Base-by-base conservation (phyloP, 768 basidiomycete genomes). In the Amanita rubescens region DNA sequence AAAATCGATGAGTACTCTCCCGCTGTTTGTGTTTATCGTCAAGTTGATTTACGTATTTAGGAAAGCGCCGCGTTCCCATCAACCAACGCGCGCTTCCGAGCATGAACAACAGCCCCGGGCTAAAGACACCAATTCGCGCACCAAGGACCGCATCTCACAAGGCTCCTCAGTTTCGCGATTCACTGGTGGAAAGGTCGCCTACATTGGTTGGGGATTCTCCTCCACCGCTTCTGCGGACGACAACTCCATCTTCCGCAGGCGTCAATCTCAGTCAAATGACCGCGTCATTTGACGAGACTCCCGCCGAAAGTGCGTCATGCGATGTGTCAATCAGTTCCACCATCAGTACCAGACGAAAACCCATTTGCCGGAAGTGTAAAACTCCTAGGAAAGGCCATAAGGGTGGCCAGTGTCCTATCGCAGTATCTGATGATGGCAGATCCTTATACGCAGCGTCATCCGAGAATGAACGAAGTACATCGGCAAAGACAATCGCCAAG, bases 161-260 rank as follows among this genome's bases (percentile, higher is more conserved):
- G 38, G n/a, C n/a, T 4, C n/a, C 2, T 14, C 51, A n/a, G 5
- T 19, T 39, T 14, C 41, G 39, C 27, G 15, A 17, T 24, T 50
- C 51, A 17, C 15, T 43, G 1, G 17, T 50, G n/a, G 37, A 50
- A 14, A 19, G 20, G 9, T 50, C 49, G 12, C 49, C 51, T 34
- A 52, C 51, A 12, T 42, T 53, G n/a, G 43, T 53, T 8, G 51
- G 34, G 15, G 51, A 53, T 33, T 45, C 41, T 9, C 42, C 51
- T 17, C 33, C 51, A 27, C 25, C 42, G 6, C 11, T 5, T 19
- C 8, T 30, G 17, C 38, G 22, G 17, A 19, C 11, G 19, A 38
- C 50, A n/a, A 22, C 20, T 15, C n/a, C 39, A 5, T 4, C 41
- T 8, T 39, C 49, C 19, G 8, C 22, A 15, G n/a, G 9, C 8